Evolutionary conservation across 495 filamentous ascomycete species (phyloP).

Genomic region (Lindgomyces ingoldianus): DNA sequence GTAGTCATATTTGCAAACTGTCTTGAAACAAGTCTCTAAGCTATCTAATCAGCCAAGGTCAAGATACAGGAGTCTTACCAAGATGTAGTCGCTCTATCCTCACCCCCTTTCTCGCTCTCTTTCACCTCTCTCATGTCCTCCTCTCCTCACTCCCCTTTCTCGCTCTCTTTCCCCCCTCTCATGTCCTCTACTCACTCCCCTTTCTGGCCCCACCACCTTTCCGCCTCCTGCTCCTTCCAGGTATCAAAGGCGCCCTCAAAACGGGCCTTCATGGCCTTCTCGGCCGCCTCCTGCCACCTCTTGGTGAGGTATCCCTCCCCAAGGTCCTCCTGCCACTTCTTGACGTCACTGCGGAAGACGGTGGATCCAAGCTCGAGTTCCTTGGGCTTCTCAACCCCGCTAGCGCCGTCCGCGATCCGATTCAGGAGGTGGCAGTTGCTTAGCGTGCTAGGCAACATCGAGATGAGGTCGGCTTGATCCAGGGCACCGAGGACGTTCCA

Average conservation of each 20-base stretch:
- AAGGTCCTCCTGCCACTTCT: slow-evolving; percentile 62
- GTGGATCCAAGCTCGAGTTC: slow-evolving; percentile 50
- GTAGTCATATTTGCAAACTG: too few relatives aligned
- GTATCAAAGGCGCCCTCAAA: slow-evolving; percentile 68
- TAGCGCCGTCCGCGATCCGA: slow-evolving; percentile 35
- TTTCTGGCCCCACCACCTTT: slow-evolving; percentile 71
- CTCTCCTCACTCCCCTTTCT: too few relatives aligned
- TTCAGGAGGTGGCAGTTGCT: slow-evolving; percentile 1
- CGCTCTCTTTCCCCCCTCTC: neutral
- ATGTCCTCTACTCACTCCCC: neutral
- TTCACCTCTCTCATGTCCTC: too few relatives aligned
- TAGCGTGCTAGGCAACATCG: neutral
- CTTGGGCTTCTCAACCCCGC: slow-evolving; percentile 51
- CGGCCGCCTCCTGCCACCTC: slow-evolving; percentile 67
- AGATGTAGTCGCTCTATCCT: too few relatives aligned
- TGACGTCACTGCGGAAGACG: slow-evolving; percentile 56
- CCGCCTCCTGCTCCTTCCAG: slow-evolving; percentile 65
- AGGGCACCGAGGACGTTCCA: slow-evolving; percentile 33
- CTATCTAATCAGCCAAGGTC: too few relatives aligned
- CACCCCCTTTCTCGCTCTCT: too few relatives aligned
- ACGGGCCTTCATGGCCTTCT: slow-evolving; percentile 61
- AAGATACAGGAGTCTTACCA: too few relatives aligned
- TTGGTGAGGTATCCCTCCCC: slow-evolving; percentile 61
- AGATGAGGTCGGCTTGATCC: neutral
- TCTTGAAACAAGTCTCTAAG: too few relatives aligned